Conservation (phyloP, 164 flowering plant genomes). For the Stephania cephalantha region DNA sequence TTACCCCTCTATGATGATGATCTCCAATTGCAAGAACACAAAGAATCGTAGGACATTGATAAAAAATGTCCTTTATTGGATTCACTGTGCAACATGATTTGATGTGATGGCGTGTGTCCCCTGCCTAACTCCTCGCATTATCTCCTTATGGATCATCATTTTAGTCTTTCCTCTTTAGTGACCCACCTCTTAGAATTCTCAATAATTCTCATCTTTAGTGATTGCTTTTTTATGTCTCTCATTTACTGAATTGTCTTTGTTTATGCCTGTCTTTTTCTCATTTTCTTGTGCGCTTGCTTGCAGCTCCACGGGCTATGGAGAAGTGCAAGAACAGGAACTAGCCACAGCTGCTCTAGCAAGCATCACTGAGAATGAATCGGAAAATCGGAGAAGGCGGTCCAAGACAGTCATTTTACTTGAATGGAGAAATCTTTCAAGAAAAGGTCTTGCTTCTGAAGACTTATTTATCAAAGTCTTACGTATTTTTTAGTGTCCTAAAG, state of each 20-base stretch:
- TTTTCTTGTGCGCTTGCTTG: slow-evolving; percentile 10
- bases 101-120: slow-evolving; percentile 11
- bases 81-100: slow-evolving; percentile 7
- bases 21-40: not conserved
- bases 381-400: slow-evolving; percentile 12
- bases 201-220: not conserved
- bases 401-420: slow-evolving; percentile 4
- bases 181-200: not conserved
- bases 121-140: not conserved
- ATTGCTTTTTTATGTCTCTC: not conserved
- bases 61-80: not conserved
- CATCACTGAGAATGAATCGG: slow-evolving; percentile 3
- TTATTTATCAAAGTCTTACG: slow-evolving; percentile 2
- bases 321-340: slow-evolving; percentile 54
- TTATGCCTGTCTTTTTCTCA: not conserved
- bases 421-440: not conserved
- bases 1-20: not conserved
- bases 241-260: not conserved
- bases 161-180: not conserved
- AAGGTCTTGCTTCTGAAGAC: slow-evolving; percentile 1
- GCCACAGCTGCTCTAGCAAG: slow-evolving; percentile 3
- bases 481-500: slow-evolving; percentile 10
- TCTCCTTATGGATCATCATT: not conserved
- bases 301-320: slow-evolving; percentile 75
- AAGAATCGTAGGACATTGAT: slow-evolving; percentile 3